Conservation (phyloP, 257 asterid genomes). For the Lycium barbarum region DNA sequence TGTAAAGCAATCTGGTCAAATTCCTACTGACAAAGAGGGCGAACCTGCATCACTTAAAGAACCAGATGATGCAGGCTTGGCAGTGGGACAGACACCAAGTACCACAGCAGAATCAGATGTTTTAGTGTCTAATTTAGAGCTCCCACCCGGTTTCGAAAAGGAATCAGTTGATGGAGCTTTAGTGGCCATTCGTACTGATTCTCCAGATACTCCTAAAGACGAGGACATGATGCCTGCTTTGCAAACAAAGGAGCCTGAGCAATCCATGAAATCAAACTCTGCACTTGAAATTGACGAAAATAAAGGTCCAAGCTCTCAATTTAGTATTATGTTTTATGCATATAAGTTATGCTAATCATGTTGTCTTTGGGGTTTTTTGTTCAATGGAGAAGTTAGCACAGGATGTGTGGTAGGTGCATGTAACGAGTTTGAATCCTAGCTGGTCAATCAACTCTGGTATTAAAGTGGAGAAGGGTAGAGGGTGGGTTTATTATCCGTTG, state of each 20-base stretch:
- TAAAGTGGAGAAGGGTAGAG: conserved; percentile 14
- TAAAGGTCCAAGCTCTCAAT: conserved; percentile 49
- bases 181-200: conserved; percentile 44
- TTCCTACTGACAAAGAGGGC: conserved; percentile 42
- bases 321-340: background rate
- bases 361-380: background rate
- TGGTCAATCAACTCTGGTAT: background rate
- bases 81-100: conserved; percentile 46
- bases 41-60: conserved; percentile 43
- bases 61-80: conserved; percentile 47
- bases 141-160: conserved; percentile 55
- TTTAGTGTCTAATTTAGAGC: conserved; percentile 55
- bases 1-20: conserved; percentile 47
- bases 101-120: conserved; percentile 48
- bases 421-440: background rate
- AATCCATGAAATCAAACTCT: conserved; percentile 46
- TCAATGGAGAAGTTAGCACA: background rate
- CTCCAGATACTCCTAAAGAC: conserved; percentile 57
- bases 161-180: conserved; percentile 58
- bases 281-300: conserved; percentile 45
- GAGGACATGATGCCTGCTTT: conserved; percentile 50
- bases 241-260: conserved; percentile 56
- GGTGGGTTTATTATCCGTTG: background rate
- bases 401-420: background rate
- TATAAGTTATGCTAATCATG: background rate